Conservation (phyloP, 2,329 filamentous ascomycete species). For the Trichoderma sp. region DNA sequence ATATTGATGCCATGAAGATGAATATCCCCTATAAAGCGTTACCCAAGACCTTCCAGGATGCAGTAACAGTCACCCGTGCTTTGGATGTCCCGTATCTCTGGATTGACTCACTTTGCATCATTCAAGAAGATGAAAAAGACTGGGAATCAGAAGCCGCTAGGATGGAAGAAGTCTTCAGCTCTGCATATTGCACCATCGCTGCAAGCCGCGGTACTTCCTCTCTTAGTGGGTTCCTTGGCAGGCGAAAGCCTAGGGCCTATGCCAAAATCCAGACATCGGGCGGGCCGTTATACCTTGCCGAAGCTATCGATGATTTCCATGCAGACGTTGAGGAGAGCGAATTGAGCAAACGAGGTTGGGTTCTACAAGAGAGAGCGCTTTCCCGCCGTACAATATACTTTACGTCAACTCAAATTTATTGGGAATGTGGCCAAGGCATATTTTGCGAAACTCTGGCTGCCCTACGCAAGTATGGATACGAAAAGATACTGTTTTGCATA, state of each 20-base stretch:
- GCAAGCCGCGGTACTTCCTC: neutral
- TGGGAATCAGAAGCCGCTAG: constrained; percentile 18
- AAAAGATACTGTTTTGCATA: neutral
- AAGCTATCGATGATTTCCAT: neutral
- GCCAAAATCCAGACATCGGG: neutral
- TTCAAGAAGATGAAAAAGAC: neutral
- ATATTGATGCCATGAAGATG: neutral
- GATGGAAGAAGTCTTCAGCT: constrained; percentile 14
- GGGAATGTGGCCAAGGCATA: constrained; percentile 35
- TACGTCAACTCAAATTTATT: constrained; percentile 36
- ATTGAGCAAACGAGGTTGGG: constrained; percentile 39
- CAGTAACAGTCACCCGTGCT: neutral
- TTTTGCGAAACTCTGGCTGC: neutral
- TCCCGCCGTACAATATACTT: constrained; percentile 39
- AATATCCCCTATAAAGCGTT: neutral
- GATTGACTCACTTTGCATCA: neutral
- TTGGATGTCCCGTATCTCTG: neutral
- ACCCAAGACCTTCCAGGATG: neutral
- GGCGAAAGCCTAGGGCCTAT: neutral
- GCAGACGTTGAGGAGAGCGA: constrained; percentile 30
- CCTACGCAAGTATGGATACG: neutral
- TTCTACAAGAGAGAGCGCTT: constrained; percentile 39
- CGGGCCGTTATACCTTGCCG: neutral
- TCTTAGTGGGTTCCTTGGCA: neutral
- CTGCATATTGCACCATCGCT: constrained; percentile 17